These are phyloP conservation scores for Trichoderma sp. DNA, from an alignment of 2,329 filamentous ascomycete genomes.

Conservation along the genomic window DNA sequence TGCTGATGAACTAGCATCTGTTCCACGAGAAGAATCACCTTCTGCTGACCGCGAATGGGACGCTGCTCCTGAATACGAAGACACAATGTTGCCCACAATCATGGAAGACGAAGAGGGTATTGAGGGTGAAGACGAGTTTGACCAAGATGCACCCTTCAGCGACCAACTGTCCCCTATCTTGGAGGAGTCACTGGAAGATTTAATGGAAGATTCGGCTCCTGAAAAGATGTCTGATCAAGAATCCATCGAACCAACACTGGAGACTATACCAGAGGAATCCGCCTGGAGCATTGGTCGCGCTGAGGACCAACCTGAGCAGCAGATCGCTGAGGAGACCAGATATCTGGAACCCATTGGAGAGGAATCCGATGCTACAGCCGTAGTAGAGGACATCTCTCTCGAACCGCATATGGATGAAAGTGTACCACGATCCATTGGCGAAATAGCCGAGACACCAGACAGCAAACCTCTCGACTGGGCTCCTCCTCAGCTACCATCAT, in stretches of 20 bases:
- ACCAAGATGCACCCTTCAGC: background rate
- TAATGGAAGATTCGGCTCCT: background rate
- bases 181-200: slow-evolving; percentile 4
- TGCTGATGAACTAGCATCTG: background rate
- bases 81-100: background rate
- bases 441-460: background rate
- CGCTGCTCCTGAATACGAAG: background rate
- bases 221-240: background rate
- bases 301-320: background rate
- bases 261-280: background rate
- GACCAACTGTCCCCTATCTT: slow-evolving; percentile 9
- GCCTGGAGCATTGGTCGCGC: background rate
- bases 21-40: background rate
- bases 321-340: background rate
- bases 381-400: background rate
- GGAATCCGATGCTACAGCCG: background rate
- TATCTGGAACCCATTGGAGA: background rate
- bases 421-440: background rate
- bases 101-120: too few species aligned
- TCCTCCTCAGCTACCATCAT: background rate
- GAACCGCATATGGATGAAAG: background rate
- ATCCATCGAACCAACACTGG: background rate
- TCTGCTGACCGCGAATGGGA: background rate
- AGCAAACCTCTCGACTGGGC: background rate
- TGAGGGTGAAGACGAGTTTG: background rate